A percentile compares a stretch with the other conserved stretches of the same genome.
phyloP scores from a whole-genome alignment of 129 eudicot genomes.

The Logfia minima region DNA sequence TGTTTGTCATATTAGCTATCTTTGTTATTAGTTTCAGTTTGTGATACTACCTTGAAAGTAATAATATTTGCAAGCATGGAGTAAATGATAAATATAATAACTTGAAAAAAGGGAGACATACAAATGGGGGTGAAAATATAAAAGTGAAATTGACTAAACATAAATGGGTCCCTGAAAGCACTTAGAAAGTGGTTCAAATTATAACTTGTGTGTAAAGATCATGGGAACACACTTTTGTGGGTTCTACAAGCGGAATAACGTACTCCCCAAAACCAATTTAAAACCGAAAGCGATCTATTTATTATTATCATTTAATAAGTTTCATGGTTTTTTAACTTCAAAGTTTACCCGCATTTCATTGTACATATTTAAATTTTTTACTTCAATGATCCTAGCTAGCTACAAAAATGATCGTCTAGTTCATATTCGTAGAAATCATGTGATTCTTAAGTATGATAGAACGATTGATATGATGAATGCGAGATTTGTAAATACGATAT shows the following conservation, averaged over 20 bases:
- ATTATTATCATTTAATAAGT: neutral
- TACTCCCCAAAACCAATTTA: neutral
- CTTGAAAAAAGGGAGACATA: too few relatives aligned
- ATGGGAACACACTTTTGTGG: slow-evolving; percentile 24
- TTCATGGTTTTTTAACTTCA: neutral
- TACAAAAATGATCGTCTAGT: neutral
- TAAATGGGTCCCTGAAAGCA: slow-evolving; percentile 33
- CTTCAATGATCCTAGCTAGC: neutral
- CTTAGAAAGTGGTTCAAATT: slow-evolving; percentile 18
- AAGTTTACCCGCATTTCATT: too few relatives aligned
- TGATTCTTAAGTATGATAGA: neutral
- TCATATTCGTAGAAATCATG: too few relatives aligned
- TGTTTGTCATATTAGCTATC: too few relatives aligned
- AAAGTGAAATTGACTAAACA: slow-evolving; percentile 22
- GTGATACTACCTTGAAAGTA: too few relatives aligned
- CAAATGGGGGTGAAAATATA: neutral
- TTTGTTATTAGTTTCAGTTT: too few relatives aligned
- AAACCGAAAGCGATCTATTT: neutral
- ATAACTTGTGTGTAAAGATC: slow-evolving; percentile 14
- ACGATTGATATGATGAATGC: too few relatives aligned
- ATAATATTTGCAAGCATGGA: too few relatives aligned
- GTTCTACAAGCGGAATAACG: slow-evolving; percentile 22
- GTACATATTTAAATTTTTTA: too few relatives aligned
- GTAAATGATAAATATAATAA: too few relatives aligned
- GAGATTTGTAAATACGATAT: too few relatives aligned